Evolutionary conservation across 2,329 filamentous ascomycete genomes (phyloP), one percentile per base, ranked within the genome.

Genomic region (Calonectria pseudoreteaudii): DNA sequence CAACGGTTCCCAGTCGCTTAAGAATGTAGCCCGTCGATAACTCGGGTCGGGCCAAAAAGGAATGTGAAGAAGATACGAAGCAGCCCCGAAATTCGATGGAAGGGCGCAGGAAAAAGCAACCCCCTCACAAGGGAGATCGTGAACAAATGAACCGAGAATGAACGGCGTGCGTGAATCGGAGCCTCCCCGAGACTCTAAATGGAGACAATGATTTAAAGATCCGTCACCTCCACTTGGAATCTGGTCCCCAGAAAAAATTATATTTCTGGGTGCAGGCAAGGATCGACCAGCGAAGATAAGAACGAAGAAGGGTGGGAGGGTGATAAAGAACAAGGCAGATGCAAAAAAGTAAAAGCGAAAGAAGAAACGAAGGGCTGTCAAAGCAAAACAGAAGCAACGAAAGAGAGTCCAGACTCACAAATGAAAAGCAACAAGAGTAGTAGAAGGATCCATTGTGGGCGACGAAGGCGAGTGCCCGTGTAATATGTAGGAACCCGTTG

Each of bases 351-450:
- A n/a, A n/a, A 75, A 76, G 76, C 62, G 38, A 50, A 62, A 28
- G 30, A 72, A 73, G 72, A 77, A 76, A 78, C 38, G 44, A 70
- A 41, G 20, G 53, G 44, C 58, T 70, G 23, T 38, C 49, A 26
- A 69, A 50, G 44, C 41, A 74, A 78, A 74, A 77, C 70, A 74
- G 75, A 77, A 75, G 68, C 66, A 77, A 75, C 66, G 69, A 78
- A 73, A 67, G 72, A 75, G 78, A 72, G 72, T 71, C 79, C 79
- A 71, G 81, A 91, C 91, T 90, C 86, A 93, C 91, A 93, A 84
- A 85, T 92, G 88, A 83, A 94, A 94, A 74, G 92, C 93, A 82
- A 93, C 89, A 78, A 94, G 90, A 73, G 92, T 92, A 28, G 92
- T 93, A 52, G 87, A 87, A 68, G 90, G 90, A 83, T 91, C 90